Conservation (phyloP, 2,329 filamentous ascomycete genomes). For the Aspergillus eucalypticola region DNA sequence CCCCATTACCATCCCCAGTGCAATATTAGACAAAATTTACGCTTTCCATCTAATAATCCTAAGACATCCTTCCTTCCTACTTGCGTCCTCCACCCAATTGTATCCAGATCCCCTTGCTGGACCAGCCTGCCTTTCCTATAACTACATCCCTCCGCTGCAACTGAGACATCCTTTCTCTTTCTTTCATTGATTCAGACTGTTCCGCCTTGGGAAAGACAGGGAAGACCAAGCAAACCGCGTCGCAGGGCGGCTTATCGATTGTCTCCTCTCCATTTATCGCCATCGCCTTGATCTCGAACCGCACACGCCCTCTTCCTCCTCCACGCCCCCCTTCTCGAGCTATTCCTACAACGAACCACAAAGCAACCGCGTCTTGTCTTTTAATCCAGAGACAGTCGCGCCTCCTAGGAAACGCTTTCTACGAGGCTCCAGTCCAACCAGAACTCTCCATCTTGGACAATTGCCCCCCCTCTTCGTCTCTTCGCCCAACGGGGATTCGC, state of each 20-base stretch:
- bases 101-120: slow-evolving; percentile 24
- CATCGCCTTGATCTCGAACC: slow-evolving; percentile 10
- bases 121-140: slow-evolving; percentile 20
- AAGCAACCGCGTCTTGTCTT: slow-evolving; percentile 8
- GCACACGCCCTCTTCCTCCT: not conserved
- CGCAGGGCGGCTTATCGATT: slow-evolving; percentile 19
- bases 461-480: not conserved
- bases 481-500: slow-evolving; percentile 16
- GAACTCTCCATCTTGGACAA: not conserved
- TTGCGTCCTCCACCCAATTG: slow-evolving; percentile 18
- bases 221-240: slow-evolving; percentile 14
- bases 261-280: slow-evolving; percentile 4
- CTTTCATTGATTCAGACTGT: not conserved
- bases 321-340: slow-evolving; percentile 2
- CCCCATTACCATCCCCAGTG: not conserved
- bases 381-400: slow-evolving; percentile 24
- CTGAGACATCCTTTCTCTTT: slow-evolving; percentile 20
- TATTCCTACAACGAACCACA: too few species aligned
- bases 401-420: slow-evolving; percentile 20
- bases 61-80: slow-evolving; percentile 21
- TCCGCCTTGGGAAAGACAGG: slow-evolving; percentile 1
- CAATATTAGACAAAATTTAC: slow-evolving; percentile 9
- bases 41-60: slow-evolving; percentile 15
- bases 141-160: slow-evolving; percentile 22
- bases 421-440: slow-evolving; percentile 7